A percentile compares a stretch with the other conserved stretches of the same genome.
Evolutionary conservation across 2,329 filamentous ascomycete genomes (phyloP).

Genomic region (Coniochaeta prunicola): DNA sequence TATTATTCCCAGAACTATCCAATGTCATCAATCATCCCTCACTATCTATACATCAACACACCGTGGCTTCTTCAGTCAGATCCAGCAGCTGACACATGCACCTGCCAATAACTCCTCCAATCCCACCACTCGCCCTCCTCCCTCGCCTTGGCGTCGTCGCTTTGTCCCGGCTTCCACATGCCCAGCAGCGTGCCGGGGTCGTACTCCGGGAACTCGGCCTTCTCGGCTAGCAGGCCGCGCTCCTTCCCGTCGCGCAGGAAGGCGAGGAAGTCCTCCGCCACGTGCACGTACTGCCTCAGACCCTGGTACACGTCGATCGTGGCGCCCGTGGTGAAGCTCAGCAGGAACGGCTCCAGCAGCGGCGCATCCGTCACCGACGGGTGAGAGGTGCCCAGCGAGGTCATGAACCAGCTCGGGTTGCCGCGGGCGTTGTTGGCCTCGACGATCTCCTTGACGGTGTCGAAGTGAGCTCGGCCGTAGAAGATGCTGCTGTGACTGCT

Average conservation of each 20-base stretch:
- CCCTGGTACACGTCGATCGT: conserved; percentile 49
- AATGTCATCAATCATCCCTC: neutral
- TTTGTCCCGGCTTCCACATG: conserved; percentile 24
- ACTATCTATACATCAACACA: neutral
- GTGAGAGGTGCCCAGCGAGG: conserved; percentile 48
- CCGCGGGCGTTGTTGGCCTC: conserved; percentile 33
- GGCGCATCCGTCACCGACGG: conserved; percentile 61
- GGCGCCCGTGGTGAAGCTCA: conserved; percentile 55
- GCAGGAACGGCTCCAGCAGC: conserved; percentile 52
- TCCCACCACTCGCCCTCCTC: conserved; percentile 31
- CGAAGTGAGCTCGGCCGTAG: conserved; percentile 57
- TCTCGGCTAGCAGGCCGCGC: conserved; percentile 40
- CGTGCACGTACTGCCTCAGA: conserved; percentile 51
- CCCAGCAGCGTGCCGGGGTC: conserved; percentile 22
- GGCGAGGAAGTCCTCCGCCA: conserved; percentile 49
- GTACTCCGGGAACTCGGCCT: conserved; percentile 35
- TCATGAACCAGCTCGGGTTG: conserved; percentile 46
- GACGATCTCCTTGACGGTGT: conserved; percentile 51
- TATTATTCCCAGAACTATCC: neutral
- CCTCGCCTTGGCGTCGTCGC: conserved; percentile 14
- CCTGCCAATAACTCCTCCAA: conserved; percentile 32
- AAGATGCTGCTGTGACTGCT: conserved; percentile 49
- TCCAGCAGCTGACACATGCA: conserved; percentile 24
- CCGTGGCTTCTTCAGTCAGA: neutral
- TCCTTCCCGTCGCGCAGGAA: conserved; percentile 35